These are phyloP conservation scores for Lyophyllum shimeji DNA, from an alignment of 768 basidiomycete genomes.

Conservation along the genomic window DNA sequence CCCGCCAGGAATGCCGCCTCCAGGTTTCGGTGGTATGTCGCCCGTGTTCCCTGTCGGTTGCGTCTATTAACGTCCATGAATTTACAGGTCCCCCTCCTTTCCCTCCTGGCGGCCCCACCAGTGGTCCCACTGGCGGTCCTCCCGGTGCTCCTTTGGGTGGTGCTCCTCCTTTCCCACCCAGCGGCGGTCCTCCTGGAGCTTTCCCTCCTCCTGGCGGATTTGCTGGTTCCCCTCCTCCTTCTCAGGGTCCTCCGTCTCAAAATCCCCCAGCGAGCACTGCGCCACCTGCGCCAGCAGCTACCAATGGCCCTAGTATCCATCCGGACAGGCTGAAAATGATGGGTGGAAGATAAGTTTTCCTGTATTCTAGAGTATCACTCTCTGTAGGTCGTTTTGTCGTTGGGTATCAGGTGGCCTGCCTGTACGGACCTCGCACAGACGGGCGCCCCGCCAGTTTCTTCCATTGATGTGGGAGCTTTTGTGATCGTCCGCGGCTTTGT, in stretches of 20 bases:
- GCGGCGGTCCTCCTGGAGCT: slow-evolving; percentile 40
- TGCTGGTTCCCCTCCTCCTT: slow-evolving; percentile 31
- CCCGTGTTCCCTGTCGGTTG: neutral
- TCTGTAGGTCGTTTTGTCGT: neutral
- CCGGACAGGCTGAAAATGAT: slow-evolving; percentile 85
- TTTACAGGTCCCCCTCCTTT: slow-evolving; percentile 8
- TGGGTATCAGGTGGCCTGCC: neutral
- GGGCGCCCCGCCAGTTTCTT: neutral
- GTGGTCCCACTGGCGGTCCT: no score
- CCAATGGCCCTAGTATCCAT: slow-evolving; percentile 67
- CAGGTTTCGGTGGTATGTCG: slow-evolving; percentile 47
- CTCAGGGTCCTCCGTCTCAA: slow-evolving; percentile 22
- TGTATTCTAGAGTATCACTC: slow-evolving; percentile 4
- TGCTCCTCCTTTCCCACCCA: slow-evolving; percentile 9
- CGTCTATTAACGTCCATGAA: neutral
- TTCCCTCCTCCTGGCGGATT: slow-evolving; percentile 36
- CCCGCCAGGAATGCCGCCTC: slow-evolving; percentile 58
- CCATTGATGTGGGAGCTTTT: neutral
- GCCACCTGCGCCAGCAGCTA: slow-evolving; percentile 26
- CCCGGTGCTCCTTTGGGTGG: no score
- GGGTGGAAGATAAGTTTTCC: slow-evolving; percentile 31
- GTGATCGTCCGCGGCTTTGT: neutral
- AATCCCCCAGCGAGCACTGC: slow-evolving; percentile 25
- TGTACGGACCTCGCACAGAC: neutral
- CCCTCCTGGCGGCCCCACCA: slow-evolving; percentile 7